Evolutionary conservation across 2,329 filamentous ascomycete species (phyloP).

Genomic region (Anthostomella pinea): DNA sequence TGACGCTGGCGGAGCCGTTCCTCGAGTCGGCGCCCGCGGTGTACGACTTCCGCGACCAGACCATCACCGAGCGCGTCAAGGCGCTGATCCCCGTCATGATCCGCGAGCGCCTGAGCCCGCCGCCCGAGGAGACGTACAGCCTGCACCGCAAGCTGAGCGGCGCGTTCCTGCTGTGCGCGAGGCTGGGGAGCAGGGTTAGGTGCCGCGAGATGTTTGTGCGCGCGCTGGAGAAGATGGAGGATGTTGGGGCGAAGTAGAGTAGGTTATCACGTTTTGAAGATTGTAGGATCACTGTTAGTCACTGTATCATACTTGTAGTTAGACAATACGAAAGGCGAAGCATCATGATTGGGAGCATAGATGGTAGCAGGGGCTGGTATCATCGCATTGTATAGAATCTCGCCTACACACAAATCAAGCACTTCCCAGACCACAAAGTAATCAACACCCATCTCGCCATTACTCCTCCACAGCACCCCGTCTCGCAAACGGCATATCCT

Average conservation of each 20-base stretch:
- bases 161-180: conserved; percentile 88
- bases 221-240: conserved; percentile 41
- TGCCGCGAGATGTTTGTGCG: conserved; percentile 77
- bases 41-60: conserved; percentile 93
- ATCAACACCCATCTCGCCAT: conserved; percentile 21
- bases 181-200: conserved; percentile 75
- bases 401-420: background rate
- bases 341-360: too few relatives aligned
- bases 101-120: conserved; percentile 79
- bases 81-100: conserved; percentile 91
- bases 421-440: background rate
- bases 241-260: conserved; percentile 10
- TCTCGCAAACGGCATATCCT: conserved; percentile 60
- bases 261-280: too few relatives aligned
- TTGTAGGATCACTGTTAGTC: too few relatives aligned
- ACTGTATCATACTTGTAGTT: too few relatives aligned
- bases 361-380: too few relatives aligned
- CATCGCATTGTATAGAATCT: too few relatives aligned
- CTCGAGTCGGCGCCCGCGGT: conserved; percentile 69
- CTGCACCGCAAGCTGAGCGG: conserved; percentile 93
- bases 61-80: conserved; percentile 91
- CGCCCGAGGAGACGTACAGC: conserved; percentile 96
- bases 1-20: conserved; percentile 93
- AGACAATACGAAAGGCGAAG: too few relatives aligned
- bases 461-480: conserved; percentile 42